These are phyloP conservation scores for Kalmanozyma brasiliensis DNA, from an alignment of 1,284 basidiomycete genomes.

Conservation along the genomic window DNA sequence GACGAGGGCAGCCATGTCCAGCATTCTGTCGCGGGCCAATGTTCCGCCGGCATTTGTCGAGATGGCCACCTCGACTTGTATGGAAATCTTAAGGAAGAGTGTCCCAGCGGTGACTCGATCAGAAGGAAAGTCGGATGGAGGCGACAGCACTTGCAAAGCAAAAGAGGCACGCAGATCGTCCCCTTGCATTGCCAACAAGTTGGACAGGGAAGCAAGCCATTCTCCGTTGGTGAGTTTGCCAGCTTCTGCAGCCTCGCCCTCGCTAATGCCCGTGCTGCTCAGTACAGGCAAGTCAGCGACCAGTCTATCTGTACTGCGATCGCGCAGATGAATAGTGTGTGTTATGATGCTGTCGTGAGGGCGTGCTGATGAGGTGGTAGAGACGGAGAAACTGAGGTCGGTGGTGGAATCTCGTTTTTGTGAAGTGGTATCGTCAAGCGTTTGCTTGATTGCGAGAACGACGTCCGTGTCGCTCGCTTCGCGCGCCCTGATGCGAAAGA, in stretches of 20 bases:
- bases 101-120: conserved; percentile 25
- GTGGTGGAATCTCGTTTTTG: not conserved
- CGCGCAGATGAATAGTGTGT: conserved; percentile 2
- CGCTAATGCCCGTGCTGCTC: not conserved
- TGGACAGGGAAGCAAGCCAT: conserved; percentile 28
- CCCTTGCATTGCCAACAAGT: not conserved
- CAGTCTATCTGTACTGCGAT: not conserved
- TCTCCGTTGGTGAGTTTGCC: conserved; percentile 33
- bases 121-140: conserved; percentile 12
- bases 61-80: conserved; percentile 11
- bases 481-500: conserved; percentile 27
- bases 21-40: conserved; percentile 14
- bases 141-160: conserved; percentile 7
- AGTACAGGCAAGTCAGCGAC: conserved; percentile 25
- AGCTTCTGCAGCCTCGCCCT: not conserved
- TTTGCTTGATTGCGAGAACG: conserved; percentile 22
- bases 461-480: conserved; percentile 16
- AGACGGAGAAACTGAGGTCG: conserved; percentile 14
- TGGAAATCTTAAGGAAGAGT: conserved; percentile 30
- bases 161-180: not conserved
- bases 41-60: conserved; percentile 1
- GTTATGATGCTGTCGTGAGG: conserved; percentile 21
- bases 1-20: conserved; percentile 37
- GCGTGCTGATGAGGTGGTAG: not conserved
- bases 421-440: not conserved